phyloP scores from a whole-genome alignment of 2,329 filamentous ascomycete species.

The Seiridium unicorne region DNA sequence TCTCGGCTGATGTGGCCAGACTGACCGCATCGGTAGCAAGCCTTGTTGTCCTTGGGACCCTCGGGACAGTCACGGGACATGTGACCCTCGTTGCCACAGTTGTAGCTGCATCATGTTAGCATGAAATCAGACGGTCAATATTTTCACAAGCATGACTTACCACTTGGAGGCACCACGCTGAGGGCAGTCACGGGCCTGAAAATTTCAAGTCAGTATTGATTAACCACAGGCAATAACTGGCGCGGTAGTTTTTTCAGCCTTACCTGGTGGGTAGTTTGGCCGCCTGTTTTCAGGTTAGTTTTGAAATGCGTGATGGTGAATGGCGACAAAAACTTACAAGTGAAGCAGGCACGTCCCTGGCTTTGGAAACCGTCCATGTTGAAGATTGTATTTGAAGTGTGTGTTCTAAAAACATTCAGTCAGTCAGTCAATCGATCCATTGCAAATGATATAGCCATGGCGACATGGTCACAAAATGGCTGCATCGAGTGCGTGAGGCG shows the following conservation, averaged over 20 bases:
- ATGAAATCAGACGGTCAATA: neutral
- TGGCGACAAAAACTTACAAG: slow-evolving; percentile 38
- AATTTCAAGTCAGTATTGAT: slow-evolving; percentile 11
- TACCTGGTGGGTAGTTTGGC: slow-evolving; percentile 59
- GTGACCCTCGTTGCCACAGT: slow-evolving; percentile 62
- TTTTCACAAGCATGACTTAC: slow-evolving; percentile 44
- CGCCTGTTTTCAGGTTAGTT: slow-evolving; percentile 51
- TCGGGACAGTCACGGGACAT: slow-evolving; percentile 84
- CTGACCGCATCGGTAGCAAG: slow-evolving; percentile 77
- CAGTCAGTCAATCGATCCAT: too few relatives aligned
- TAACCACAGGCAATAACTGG: neutral
- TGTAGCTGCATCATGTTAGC: slow-evolving; percentile 25
- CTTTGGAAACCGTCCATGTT: slow-evolving; percentile 41
- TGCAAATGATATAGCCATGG: too few relatives aligned
- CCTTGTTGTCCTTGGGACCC: slow-evolving; percentile 81
- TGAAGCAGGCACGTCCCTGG: slow-evolving; percentile 48
- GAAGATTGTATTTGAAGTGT: slow-evolving; percentile 8
- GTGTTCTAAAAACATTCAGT: neutral
- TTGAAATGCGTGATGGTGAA: slow-evolving; percentile 11
- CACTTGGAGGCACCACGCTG: slow-evolving; percentile 81
- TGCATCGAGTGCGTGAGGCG: too few relatives aligned
- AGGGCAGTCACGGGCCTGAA: slow-evolving; percentile 79
- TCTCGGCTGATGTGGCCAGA: slow-evolving; percentile 91
- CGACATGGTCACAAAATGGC: too few relatives aligned
- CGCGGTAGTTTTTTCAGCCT: slow-evolving; percentile 57